Evolutionary conservation across 1,284 basidiomycete species (phyloP), one percentile per base, ranked within the genome.

Genomic region (Filobasidium uniguttulatum): DNA sequence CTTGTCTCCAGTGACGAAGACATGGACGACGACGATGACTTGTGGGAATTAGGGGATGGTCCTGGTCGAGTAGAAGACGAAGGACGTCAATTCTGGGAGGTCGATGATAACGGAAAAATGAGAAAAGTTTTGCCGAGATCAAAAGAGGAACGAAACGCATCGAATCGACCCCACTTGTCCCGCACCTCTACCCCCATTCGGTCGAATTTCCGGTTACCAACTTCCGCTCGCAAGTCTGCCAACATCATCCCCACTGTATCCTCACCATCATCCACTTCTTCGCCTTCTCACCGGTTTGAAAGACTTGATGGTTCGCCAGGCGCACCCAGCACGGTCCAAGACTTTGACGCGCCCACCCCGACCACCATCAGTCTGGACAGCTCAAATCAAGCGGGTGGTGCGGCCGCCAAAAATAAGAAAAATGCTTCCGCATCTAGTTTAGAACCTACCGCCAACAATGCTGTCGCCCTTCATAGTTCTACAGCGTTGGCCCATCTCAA

Each of bases 91-190:
- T 45, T 52, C 29, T 52, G 54, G 54, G 50, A 52, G 35, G 26
- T 55, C 19, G 46, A 51, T 26, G 50, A 55, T 10, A 35, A 37
- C 22, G 54, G 54, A 25, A 44, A 52, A 10, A 46, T 52, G 49
- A 44, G 52, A 14, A 52, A 52, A 29, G 35, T 55, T n/a, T n/a
- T n/a, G n/a, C n/a, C n/a, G n/a, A n/a, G n/a, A n/a, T n/a, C n/a
- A n/a, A n/a, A n/a, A n/a, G n/a, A n/a, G n/a, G n/a, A n/a, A n/a
- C n/a, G n/a, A n/a, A n/a, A n/a, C n/a, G n/a, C n/a, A n/a, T n/a
- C n/a, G n/a, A n/a, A n/a, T n/a, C n/a, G n/a, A n/a, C n/a, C n/a
- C n/a, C n/a, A n/a, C n/a, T n/a, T n/a, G n/a, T n/a, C n/a, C n/a
- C n/a, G n/a, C n/a, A n/a, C n/a, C n/a, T n/a, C n/a, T n/a, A n/a